These are phyloP conservation scores for Eragrostis curvula DNA, from an alignment of 176 grass and related monocot species.

Conservation along the genomic window DNA sequence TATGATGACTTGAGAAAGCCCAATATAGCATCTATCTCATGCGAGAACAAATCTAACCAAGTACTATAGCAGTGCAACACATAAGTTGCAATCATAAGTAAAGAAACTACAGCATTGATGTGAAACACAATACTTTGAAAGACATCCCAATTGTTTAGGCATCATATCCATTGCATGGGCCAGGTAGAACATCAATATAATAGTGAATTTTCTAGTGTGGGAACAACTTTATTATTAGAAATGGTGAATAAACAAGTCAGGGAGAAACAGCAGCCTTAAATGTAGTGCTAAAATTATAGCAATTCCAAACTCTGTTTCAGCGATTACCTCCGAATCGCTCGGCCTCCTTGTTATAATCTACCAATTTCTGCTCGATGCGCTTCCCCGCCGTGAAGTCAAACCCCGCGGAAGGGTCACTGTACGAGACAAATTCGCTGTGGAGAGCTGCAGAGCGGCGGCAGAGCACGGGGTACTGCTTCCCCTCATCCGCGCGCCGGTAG, in stretches of 20 bases:
- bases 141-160: too few species aligned
- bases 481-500: slow-evolving; percentile 85
- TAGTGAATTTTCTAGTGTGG: not conserved
- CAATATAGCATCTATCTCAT: not conserved
- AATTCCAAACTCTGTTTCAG: not conserved
- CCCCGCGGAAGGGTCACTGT: slow-evolving; percentile 80
- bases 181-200: not conserved
- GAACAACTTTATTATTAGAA: not conserved
- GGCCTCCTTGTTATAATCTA: slow-evolving; percentile 92
- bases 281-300: slow-evolving; percentile 5
- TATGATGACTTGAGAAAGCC: not conserved
- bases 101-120: too few species aligned
- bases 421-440: slow-evolving; percentile 77
- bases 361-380: slow-evolving; percentile 87
- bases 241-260: not conserved
- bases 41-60: not conserved
- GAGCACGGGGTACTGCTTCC: slow-evolving; percentile 86
- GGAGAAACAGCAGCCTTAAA: not conserved
- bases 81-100: too few species aligned
- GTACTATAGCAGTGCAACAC: not conserved
- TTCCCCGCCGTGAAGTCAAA: slow-evolving; percentile 89
- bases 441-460: slow-evolving; percentile 73
- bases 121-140: too few species aligned
- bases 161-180: not conserved
- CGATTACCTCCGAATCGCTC: slow-evolving; percentile 85